phyloP scores from a whole-genome alignment of 257 asterid species.

The Rauvolfia tetraphylla region DNA sequence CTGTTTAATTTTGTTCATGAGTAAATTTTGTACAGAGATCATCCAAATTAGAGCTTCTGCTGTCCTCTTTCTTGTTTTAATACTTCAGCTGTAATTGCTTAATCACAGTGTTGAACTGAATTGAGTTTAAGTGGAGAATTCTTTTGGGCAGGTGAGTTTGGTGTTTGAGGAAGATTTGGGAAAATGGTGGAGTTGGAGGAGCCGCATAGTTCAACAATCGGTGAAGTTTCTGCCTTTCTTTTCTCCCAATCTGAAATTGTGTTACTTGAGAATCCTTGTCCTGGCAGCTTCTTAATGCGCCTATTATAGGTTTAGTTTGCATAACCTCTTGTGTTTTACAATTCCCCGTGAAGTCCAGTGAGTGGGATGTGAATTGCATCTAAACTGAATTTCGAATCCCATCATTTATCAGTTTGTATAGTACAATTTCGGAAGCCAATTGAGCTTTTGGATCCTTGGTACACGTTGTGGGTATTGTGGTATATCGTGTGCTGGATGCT shows the following conservation, averaged over 20 bases:
- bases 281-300: not conserved
- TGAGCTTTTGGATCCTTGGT: not conserved
- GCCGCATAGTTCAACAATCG: conserved; percentile 38
- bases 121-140: conserved; percentile 11
- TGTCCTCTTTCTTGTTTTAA: not conserved
- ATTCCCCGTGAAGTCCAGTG: not conserved
- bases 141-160: not conserved
- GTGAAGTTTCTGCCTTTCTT: conserved; percentile 29
- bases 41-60: not conserved
- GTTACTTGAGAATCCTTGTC: not conserved
- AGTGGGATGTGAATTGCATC: not conserved
- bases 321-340: not conserved
- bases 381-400: not conserved
- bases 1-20: not conserved
- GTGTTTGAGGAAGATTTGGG: conserved; percentile 18
- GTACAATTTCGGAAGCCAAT: not conserved
- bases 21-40: not conserved
- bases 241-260: not conserved
- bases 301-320: not conserved
- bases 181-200: conserved; percentile 56
- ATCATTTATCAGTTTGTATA: not conserved
- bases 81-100: not conserved
- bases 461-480: not conserved
- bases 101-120: not conserved
- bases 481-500: not conserved